Base-by-base conservation (phyloP, 2,329 filamentous ascomycete species). In the Ophidiomyces ophidiicola region DNA sequence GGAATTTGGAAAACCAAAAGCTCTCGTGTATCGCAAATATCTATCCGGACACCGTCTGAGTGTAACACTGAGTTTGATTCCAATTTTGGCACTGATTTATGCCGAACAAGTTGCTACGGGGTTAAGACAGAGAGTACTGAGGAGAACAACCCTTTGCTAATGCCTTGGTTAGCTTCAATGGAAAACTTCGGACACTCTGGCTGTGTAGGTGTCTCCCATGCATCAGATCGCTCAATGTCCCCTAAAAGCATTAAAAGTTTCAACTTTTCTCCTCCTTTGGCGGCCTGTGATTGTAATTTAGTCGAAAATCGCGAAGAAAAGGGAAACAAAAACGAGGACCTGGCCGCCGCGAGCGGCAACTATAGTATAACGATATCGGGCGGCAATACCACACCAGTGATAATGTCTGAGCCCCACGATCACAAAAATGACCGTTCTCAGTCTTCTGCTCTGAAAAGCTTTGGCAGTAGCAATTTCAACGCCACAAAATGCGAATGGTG, bases 1-100 rank as follows among this genome's bases (percentile, higher is more conserved):
- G 35, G 23, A 11, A 15, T 20, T 40, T 41, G 17, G 43, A 46
- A 37, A 33, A 33, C 11, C 37, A 44, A 45, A 5, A 32, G 17
- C 17, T 28, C n/a, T 3, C 31, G 3, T 23, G 32, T 31, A 50
- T 48, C 34, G 43, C 46, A n/a, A 46, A 48, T 3, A 45, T 47
- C 6, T 29, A 32, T 25, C 23, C 29, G 4, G 8, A 15, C 30
- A 5, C 14, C 53, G 19, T 56, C 54, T 8, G 50, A 54, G 32
- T 50, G 48, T 10, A 53, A 51, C 39, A 57, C 55, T n/a, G 51
- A 51, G 29, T 44, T 48, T 23, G 55, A 57, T 36, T 38, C 39
- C 12, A 49, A 52, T 6, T 55, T 56, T 32, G 54, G 55, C 30
- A 46, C 42, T 19, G 45, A 51, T 17, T 42, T 57, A 4, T 49